These are phyloP conservation scores for Talaromyces sp. DNA, from an alignment of 2,329 filamentous ascomycete genomes.

Conservation along the genomic window DNA sequence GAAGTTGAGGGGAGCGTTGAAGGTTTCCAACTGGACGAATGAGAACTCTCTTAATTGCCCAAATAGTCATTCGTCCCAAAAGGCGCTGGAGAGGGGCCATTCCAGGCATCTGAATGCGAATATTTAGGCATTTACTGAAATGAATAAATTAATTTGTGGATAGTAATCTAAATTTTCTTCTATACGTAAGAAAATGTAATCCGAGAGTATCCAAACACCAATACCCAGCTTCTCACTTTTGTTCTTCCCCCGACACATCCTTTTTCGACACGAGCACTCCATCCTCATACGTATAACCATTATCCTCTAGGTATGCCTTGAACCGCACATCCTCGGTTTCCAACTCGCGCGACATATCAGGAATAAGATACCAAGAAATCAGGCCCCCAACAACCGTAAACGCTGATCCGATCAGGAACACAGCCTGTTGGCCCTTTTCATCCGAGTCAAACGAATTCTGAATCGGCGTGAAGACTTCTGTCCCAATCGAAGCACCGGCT, in stretches of 20 bases:
- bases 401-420: slow-evolving; percentile 48
- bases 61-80: too few relatives aligned
- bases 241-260: background rate
- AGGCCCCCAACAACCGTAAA: slow-evolving; percentile 46
- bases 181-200: too few relatives aligned
- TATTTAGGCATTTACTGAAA: too few relatives aligned
- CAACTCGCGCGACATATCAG: slow-evolving; percentile 37
- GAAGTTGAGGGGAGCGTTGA: too few relatives aligned
- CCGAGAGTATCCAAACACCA: background rate
- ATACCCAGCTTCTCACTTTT: background rate
- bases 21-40: too few relatives aligned
- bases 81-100: too few relatives aligned
- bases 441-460: slow-evolving; percentile 33
- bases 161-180: too few relatives aligned
- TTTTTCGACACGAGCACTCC: background rate
- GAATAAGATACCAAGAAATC: slow-evolving; percentile 44
- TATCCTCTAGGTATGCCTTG: slow-evolving; percentile 39
- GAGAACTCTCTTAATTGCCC: too few relatives aligned
- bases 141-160: too few relatives aligned
- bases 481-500: slow-evolving; percentile 48
- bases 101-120: too few relatives aligned
- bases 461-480: slow-evolving; percentile 49
- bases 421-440: slow-evolving; percentile 44
- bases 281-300: slow-evolving; percentile 30
- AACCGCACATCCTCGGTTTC: slow-evolving; percentile 43